These are phyloP conservation scores for Canariomyces notabilis DNA, from an alignment of 2,329 filamentous ascomycete genomes.

Conservation along the genomic window DNA sequence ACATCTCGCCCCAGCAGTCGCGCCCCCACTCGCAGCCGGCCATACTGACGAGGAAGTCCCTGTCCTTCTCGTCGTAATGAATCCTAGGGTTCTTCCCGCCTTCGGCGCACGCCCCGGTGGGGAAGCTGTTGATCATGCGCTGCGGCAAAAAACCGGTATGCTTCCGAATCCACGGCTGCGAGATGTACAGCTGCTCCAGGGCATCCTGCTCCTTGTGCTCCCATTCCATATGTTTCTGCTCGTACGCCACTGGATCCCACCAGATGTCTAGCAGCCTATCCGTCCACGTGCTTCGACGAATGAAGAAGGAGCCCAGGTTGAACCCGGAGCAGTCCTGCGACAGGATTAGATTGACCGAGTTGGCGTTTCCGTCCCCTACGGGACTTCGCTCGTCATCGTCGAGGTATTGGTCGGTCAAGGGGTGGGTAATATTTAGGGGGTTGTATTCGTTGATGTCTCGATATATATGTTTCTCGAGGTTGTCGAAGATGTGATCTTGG, in stretches of 20 bases:
- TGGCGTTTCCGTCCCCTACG: constrained; percentile 68
- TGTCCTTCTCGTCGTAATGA: constrained; percentile 80
- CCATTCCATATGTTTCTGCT: constrained; percentile 99
- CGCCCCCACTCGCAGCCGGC: constrained; percentile 95
- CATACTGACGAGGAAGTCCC: constrained; percentile 97
- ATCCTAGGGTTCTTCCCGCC: constrained; percentile 68
- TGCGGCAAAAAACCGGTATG: constrained; percentile 87
- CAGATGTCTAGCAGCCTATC: constrained; percentile 89
- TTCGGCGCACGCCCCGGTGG: constrained; percentile 79
- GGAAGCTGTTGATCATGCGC: constrained; percentile 91
- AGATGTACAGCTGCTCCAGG: constrained; percentile 83
- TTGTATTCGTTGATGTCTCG: constrained; percentile 97
- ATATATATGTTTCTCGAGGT: constrained; percentile 70
- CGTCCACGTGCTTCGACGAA: constrained; percentile 80
- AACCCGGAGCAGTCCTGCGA: constrained; percentile 94
- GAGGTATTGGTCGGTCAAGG: constrained; percentile 67
- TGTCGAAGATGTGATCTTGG: constrained; percentile 83
- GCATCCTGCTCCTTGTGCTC: constrained; percentile 98
- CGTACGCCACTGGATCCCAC: constrained; percentile 98
- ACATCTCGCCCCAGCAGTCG: constrained; percentile 98
- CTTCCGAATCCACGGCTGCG: constrained; percentile 87
- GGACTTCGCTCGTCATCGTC: constrained; percentile 68
- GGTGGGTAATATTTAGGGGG: constrained; percentile 87
- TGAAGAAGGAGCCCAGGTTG: constrained; percentile 93
- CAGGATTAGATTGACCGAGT: constrained; percentile 81